Evolutionary conservation across 495 filamentous ascomycete genomes (phyloP).

Genomic region (Platismatia glauca): DNA sequence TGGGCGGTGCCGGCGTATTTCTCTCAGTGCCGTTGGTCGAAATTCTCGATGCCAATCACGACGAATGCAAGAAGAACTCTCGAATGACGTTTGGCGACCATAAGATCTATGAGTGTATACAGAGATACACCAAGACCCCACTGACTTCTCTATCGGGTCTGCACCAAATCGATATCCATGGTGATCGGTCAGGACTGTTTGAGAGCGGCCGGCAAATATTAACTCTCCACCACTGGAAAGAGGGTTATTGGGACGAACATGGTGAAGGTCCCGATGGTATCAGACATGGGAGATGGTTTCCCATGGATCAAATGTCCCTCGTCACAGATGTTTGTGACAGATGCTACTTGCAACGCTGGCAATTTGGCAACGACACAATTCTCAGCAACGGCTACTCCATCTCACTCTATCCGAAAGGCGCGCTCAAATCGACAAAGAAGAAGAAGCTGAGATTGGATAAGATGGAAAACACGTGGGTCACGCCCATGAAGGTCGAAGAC

Average conservation of each 20-base stretch:
- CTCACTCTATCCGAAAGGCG: slow-evolving; percentile 38
- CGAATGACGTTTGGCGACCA: slow-evolving; percentile 39
- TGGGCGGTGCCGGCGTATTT: slow-evolving; percentile 54
- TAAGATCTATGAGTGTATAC: slow-evolving; percentile 45
- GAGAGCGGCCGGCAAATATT: slow-evolving; percentile 44
- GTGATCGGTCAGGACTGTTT: slow-evolving; percentile 47
- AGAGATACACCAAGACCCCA: slow-evolving; percentile 38
- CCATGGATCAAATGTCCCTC: slow-evolving; percentile 41
- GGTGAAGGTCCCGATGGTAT: slow-evolving; percentile 8
- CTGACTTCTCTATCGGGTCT: slow-evolving; percentile 45
- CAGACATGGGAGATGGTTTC: slow-evolving; percentile 13
- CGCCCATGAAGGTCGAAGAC: slow-evolving; percentile 16
- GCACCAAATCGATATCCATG: slow-evolving; percentile 45
- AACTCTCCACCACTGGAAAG: slow-evolving; percentile 51
- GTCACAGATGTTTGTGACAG: slow-evolving; percentile 46
- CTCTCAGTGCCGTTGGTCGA: slow-evolving; percentile 41
- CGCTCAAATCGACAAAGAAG: slow-evolving; percentile 18
- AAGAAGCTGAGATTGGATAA: slow-evolving; percentile 18
- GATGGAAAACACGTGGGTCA: slow-evolving; percentile 43
- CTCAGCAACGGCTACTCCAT: slow-evolving; percentile 50
- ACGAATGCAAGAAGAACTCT: slow-evolving; percentile 29
- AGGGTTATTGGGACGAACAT: slow-evolving; percentile 40
- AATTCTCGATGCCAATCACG: slow-evolving; percentile 32
- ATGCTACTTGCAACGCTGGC: slow-evolving; percentile 48
- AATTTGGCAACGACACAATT: slow-evolving; percentile 46